phyloP scores from a whole-genome alignment of 148 eudicot species.

The Vaccinium corymbosum region DNA sequence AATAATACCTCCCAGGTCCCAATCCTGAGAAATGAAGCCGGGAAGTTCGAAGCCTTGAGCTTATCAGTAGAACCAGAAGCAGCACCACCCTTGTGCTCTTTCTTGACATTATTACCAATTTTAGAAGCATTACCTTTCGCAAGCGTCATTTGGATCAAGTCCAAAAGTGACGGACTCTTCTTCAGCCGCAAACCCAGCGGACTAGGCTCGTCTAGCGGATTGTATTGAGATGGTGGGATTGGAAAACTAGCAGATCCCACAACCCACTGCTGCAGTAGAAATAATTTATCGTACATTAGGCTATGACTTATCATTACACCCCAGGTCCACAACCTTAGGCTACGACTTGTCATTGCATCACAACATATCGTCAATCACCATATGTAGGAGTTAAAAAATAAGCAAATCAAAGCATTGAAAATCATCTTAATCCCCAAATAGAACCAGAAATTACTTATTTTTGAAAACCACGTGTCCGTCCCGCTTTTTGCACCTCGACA shows the following conservation, averaged over 20 bases:
- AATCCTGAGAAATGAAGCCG: constrained; percentile 68
- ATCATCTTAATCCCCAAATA: too few relatives aligned
- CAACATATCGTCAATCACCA: background rate
- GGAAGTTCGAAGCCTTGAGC: constrained; percentile 88
- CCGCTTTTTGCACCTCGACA: too few relatives aligned
- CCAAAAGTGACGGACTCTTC: constrained; percentile 85
- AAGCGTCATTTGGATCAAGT: constrained; percentile 82
- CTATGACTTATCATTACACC: background rate
- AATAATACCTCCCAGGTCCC: constrained; percentile 88
- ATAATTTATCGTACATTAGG: background rate
- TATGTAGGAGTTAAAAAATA: background rate
- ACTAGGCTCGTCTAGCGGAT: constrained; percentile 85
- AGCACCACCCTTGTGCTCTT: constrained; percentile 36
- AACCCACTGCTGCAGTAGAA: constrained; percentile 23
- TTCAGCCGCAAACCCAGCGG: constrained; percentile 79
- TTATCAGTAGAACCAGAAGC: constrained; percentile 44
- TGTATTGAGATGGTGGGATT: constrained; percentile 35
- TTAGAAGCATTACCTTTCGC: constrained; percentile 47
- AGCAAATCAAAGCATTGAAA: background rate
- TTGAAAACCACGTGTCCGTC: too few relatives aligned
- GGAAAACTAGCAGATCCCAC: constrained; percentile 19
- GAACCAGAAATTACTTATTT: too few relatives aligned
- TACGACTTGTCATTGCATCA: background rate
- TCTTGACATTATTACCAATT: constrained; percentile 27
- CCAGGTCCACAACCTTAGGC: background rate